Conservation (phyloP, 148 eudicot genomes). For the Vaccinium corymbosum region DNA sequence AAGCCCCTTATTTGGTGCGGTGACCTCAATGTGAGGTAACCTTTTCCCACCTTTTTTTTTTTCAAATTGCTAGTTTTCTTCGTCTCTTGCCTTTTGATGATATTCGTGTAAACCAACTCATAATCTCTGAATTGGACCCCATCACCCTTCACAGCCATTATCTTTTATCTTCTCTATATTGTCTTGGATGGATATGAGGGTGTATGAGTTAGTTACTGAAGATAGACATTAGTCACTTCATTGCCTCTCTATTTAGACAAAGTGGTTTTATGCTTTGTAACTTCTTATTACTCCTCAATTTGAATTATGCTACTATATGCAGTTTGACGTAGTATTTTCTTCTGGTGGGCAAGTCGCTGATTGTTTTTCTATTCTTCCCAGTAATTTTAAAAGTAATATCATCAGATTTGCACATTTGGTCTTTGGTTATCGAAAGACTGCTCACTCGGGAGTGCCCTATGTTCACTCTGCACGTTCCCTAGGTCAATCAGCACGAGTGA, state of each 20-base stretch:
- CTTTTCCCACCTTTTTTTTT: background rate
- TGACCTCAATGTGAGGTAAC: slow-evolving; percentile 94
- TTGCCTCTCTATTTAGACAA: background rate
- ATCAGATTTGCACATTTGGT: background rate
- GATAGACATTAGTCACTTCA: background rate
- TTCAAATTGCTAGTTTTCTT: slow-evolving; percentile 8
- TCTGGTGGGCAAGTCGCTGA: slow-evolving; percentile 4
- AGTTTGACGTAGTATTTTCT: background rate
- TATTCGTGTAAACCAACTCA: background rate
- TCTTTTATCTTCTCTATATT: background rate
- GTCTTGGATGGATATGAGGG: background rate
- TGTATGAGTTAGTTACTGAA: background rate
- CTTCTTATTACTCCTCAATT: background rate
- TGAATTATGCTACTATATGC: background rate
- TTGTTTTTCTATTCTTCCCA: background rate
- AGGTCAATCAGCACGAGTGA: no score
- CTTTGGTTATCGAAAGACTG: background rate
- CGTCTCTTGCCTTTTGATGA: background rate
- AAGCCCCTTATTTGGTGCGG: slow-evolving; percentile 99
- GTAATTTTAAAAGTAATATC: background rate
- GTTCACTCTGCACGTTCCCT: no score
- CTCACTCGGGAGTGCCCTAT: no score
- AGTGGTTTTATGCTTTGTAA: background rate
- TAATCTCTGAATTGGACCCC: background rate
- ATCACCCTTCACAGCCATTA: background rate